Conservation (phyloP, 2,329 filamentous ascomycete species). For the Trichothecium roseum region DNA sequence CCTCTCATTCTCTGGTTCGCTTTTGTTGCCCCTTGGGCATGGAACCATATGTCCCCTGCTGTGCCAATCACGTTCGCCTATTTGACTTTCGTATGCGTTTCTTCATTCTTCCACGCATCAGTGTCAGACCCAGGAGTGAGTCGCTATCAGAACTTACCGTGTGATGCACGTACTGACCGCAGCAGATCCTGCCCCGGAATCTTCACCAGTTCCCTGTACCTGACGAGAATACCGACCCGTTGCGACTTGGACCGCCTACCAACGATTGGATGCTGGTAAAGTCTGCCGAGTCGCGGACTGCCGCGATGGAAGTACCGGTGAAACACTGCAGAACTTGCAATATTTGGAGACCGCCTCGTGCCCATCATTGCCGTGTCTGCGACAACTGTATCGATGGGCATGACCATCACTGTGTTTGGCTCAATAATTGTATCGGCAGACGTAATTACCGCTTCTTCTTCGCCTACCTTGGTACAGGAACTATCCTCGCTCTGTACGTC, state of each 20-base stretch:
- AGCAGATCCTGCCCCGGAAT: constrained; percentile 81
- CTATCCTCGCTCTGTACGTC: constrained; percentile 66
- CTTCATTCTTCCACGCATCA: constrained; percentile 89
- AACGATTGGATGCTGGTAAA: constrained; percentile 93
- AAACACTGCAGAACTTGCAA: constrained; percentile 98
- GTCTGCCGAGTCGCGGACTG: constrained; percentile 60
- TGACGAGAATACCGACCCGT: constrained; percentile 67
- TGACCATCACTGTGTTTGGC: constrained; percentile 97
- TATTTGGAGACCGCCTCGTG: constrained; percentile 91
- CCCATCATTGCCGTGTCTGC: constrained; percentile 92
- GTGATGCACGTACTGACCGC: constrained; percentile 2
- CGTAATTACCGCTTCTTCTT: constrained; percentile 99
- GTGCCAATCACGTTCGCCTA: constrained; percentile 87
- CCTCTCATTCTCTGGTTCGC: constrained; percentile 76
- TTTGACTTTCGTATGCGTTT: constrained; percentile 80
- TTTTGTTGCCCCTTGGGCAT: constrained; percentile 77
- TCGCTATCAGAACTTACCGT: constrained; percentile 11
- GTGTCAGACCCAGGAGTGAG: constrained; percentile 85
- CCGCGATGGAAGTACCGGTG: constrained; percentile 94
- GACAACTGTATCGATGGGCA: constrained; percentile 97
- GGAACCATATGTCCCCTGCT: constrained; percentile 77
- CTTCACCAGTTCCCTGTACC: constrained; percentile 76
- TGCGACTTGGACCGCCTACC: constrained; percentile 71
- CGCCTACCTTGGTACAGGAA: constrained; percentile 73
- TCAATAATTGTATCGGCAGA: constrained; percentile 95